Base-by-base conservation (phyloP, 306 rosid genomes). In the Lotus japonicus region DNA sequence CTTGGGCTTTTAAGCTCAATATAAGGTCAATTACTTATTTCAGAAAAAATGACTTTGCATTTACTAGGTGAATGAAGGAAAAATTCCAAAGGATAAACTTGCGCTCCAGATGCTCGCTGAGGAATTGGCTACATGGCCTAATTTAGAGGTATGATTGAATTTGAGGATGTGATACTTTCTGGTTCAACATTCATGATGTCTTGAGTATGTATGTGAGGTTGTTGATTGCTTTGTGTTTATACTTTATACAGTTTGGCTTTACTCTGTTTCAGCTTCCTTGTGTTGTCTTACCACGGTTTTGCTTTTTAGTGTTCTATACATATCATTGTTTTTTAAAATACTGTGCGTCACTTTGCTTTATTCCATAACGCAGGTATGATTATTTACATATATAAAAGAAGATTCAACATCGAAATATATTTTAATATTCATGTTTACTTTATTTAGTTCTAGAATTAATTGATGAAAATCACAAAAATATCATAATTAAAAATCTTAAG, bases 71-170 rank as follows among this genome's bases (percentile, higher is more conserved):
- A 81, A 94, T 58, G 90, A 88, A 78, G 97, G 99, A 17, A 88
- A 88, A 72, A 59, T 90, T 69, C 99, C 99, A 14, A 60, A 82
- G 65, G 44, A 94, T 76, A 80, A 66, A 59, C 81, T 17, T 46
- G 90, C 92, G 64, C 90, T 94, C 74, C 78, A 31, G 69, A 58
- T 86, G 80, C 89, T 94, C 13, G 96, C 99, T n/a, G 95, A 84
- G 80, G 99, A 94, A 85, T 79, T 94, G 84, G 23, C n/a, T 68
- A 60, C 83, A 6, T 94, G 99, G 99, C 99, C 97, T 70, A 88
- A 94, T 63, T 60, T 94, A 71, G 97, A 94, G 99, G 99, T 94
- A 83, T 63, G 58, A 12, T 66, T 58, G 39, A 62, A 39, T 75
- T 74, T 58, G 41, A 79, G 54, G 10, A 7, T 65, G 33, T 49